These are phyloP conservation scores for Elaeagnus macrophylla DNA, from an alignment of 306 rosid species.

Conservation along the genomic window DNA sequence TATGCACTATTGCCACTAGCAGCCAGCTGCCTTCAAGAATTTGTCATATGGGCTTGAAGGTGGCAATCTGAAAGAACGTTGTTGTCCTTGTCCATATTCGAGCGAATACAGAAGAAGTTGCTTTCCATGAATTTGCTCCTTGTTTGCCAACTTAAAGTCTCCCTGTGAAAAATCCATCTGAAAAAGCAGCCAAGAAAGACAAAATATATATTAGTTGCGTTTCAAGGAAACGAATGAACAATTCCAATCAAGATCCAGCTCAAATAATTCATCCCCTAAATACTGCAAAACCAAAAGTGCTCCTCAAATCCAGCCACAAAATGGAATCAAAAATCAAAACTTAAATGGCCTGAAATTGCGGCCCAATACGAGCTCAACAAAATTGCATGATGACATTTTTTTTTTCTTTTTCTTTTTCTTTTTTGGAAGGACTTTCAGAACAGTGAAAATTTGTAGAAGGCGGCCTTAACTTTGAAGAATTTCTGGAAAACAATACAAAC, in stretches of 20 bases:
- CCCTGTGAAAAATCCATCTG: conserved; percentile 46
- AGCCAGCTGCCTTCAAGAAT: conserved; percentile 89
- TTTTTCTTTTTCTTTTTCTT: too few species aligned
- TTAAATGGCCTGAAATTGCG: background rate
- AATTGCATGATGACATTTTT: background rate
- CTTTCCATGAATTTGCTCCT: conserved; percentile 32
- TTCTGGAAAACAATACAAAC: too few species aligned
- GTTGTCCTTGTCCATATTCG: conserved; percentile 47
- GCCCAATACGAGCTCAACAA: background rate
- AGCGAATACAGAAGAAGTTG: conserved; percentile 38
- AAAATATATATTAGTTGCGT: background rate
- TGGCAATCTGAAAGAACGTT: conserved; percentile 55
- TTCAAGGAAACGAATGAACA: background rate
- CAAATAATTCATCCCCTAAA: background rate
- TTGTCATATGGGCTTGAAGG: conserved; percentile 87
- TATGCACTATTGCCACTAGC: conserved; percentile 27
- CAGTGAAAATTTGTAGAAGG: too few species aligned
- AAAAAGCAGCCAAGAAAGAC: conserved; percentile 18
- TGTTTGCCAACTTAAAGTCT: conserved; percentile 32
- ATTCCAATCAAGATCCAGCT: background rate
- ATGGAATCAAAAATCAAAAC: background rate
- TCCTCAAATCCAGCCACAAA: background rate
- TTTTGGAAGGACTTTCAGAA: too few species aligned
- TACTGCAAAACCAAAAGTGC: background rate
- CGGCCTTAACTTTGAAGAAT: too few species aligned